A percentile compares a stretch with the other conserved stretches of the same genome.
phyloP scores from a whole-genome alignment of 441 rosid species.

The Euphorbia schlechtendalii region DNA sequence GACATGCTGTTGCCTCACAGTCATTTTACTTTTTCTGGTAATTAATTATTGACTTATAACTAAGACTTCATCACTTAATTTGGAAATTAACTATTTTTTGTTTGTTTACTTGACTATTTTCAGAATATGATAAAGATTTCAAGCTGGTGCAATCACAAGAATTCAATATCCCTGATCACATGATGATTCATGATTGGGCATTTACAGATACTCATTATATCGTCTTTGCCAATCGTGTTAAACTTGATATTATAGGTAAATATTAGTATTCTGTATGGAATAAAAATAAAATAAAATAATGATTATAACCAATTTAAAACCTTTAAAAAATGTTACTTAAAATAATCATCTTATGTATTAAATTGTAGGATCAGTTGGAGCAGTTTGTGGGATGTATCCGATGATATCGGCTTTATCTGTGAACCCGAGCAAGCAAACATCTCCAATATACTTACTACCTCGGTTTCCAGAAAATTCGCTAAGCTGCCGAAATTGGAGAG shows the following conservation, averaged over 20 bases:
- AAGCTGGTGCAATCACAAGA: conserved; percentile 43
- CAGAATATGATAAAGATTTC: conserved; percentile 66
- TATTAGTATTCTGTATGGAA: too few relatives aligned
- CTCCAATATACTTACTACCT: conserved; percentile 81
- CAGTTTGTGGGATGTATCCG: conserved; percentile 69
- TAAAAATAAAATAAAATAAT: too few relatives aligned
- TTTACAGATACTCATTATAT: conserved; percentile 71
- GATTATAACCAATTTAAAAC: too few relatives aligned
- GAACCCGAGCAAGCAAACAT: conserved; percentile 58
- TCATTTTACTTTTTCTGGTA: conserved; percentile 75
- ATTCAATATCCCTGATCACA: conserved; percentile 59
- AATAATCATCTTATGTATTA: too few relatives aligned
- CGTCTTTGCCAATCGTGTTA: conserved; percentile 67
- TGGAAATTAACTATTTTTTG: too few relatives aligned
- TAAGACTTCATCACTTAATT: too few relatives aligned
- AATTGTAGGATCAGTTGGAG: conserved; percentile 60
- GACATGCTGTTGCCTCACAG: conserved; percentile 82
- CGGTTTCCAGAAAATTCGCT: conserved; percentile 31
- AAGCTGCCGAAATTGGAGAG: conserved; percentile 53
- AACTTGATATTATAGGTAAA: conserved; percentile 60
- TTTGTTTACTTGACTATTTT: not conserved
- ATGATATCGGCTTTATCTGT: conserved; percentile 81
- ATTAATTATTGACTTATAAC: not conserved
- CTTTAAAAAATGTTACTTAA: too few relatives aligned
- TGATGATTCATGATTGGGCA: conserved; percentile 97